Evolutionary conservation across 148 eudicot species (phyloP).

Genomic region (Hydrangea macrophylla): DNA sequence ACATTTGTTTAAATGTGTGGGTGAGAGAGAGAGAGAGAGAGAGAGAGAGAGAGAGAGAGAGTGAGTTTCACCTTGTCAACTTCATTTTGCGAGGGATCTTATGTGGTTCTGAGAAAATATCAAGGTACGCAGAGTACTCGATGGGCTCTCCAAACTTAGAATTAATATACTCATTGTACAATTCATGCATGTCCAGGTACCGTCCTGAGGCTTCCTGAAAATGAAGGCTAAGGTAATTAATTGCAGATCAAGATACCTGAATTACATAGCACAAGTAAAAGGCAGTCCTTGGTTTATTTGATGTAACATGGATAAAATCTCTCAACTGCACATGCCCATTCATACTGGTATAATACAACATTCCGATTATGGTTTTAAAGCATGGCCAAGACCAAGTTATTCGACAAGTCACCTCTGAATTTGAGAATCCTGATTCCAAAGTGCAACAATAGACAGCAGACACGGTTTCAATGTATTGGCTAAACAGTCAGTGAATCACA

Average conservation of each 20-base stretch:
- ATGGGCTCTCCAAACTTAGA: conserved; percentile 82
- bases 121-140: conserved; percentile 77
- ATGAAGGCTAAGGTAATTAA: background rate
- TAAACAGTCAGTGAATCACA: too few relatives aligned
- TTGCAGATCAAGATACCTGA: background rate
- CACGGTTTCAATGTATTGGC: too few relatives aligned
- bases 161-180: conserved; percentile 78
- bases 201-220: conserved; percentile 87
- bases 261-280: background rate
- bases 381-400: background rate
- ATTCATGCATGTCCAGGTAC: conserved; percentile 89
- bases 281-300: background rate
- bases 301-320: background rate
- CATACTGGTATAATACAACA: conserved; percentile 8
- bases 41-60: background rate
- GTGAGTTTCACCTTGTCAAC: conserved; percentile 51
- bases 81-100: conserved; percentile 63
- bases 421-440: too few relatives aligned
- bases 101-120: conserved; percentile 65
- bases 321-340: background rate
- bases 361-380: background rate
- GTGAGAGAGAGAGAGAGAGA: background rate
- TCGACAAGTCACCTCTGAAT: too few relatives aligned
- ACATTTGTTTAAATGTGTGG: too few relatives aligned
- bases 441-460: too few relatives aligned